A percentile compares a stretch with the other conserved stretches of the same genome.
Evolutionary conservation across 805 yeast genomes (phyloP).

Genomic region (Helenozyma baotianmanensis): DNA sequence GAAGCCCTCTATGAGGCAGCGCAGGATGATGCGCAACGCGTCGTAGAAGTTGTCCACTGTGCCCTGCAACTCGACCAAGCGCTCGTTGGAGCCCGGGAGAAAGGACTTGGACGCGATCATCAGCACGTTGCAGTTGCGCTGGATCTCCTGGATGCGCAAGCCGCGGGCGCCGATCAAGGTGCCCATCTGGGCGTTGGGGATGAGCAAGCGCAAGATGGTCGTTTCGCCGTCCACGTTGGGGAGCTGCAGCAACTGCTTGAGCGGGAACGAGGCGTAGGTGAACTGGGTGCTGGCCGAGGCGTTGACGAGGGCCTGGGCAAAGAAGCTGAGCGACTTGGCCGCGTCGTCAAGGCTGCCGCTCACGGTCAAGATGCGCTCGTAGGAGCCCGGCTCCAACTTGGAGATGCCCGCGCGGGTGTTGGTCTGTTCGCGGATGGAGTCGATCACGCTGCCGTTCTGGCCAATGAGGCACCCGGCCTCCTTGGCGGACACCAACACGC

Average conservation of each 20-base stretch:
- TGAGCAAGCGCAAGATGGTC: slow-evolving; percentile 58
- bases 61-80: slow-evolving; percentile 86
- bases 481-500: slow-evolving; percentile 72
- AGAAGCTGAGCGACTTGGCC: slow-evolving; percentile 63
- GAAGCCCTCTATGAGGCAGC: slow-evolving; percentile 71
- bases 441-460: slow-evolving; percentile 74
- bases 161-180: slow-evolving; percentile 86
- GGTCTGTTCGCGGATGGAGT: slow-evolving; percentile 68
- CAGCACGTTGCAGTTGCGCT: slow-evolving; percentile 62
- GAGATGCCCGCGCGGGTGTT: slow-evolving; percentile 85
- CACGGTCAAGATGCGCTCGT: slow-evolving; percentile 77
- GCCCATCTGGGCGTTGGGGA: slow-evolving; percentile 85
- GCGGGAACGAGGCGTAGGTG: slow-evolving; percentile 52
- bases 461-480: slow-evolving; percentile 93
- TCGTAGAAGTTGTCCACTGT: slow-evolving; percentile 56
- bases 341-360: slow-evolving; percentile 68
- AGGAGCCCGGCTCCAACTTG: slow-evolving; percentile 71
- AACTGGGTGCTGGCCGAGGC: slow-evolving; percentile 27
- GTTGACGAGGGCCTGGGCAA: slow-evolving; percentile 60
- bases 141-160: slow-evolving; percentile 70
- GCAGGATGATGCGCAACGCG: slow-evolving; percentile 55
- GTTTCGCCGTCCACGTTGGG: slow-evolving; percentile 49
- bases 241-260: slow-evolving; percentile 52
- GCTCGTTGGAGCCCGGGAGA: slow-evolving; percentile 75
- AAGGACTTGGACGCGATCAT: slow-evolving; percentile 86